Evolutionary conservation across 2,329 filamentous ascomycete genomes (phyloP), one percentile per base, ranked within the genome.

Genomic region (Cercospora nicotianae): DNA sequence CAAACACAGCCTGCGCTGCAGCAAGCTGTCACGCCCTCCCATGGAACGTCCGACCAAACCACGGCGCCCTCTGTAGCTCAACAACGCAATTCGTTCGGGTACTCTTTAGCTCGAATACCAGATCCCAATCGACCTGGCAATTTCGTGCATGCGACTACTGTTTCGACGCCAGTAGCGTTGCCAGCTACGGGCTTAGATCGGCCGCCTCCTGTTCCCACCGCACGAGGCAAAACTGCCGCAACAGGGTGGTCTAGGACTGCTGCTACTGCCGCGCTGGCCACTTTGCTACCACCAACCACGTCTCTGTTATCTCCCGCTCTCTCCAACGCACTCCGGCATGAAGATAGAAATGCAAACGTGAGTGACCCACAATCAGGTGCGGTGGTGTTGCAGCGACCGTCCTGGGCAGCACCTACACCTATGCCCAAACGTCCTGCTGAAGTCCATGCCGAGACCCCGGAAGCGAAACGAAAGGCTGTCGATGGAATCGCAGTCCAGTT

Each of bases 401-500:
- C 63, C 3, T 65, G 63, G 33, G 63, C 63, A 10, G 33, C 23
- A 9, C 33, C 63, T 26, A 36, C 23, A 16, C 23, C 63, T 33
- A 53, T 30, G n/a, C 31, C 16, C 26, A 64, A 64, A 39, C 45
- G 61, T 26, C 51, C 62, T 16, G 62, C 51, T 20, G 48, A 33
- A 58, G 62, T 30, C 13, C 23, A 26, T n/a, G 16, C 20, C 12
- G 62, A 57, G 23, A 16, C n/a, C 12, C 20, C 33, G 26, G 16
- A 64, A 23, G 18, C 62, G 33, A 60, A 60, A 39, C 23, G 63
- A 16, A 33, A 30, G 30, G 31, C 42, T 16, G 26, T 60, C 13
- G 63, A 65, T 53, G 55, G 26, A 1, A 65, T 65, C 3, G 20
- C 63, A 7, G 33, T 48, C 3, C 63, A 65, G 53, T 36, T 60